Percentiles rank a stretch among this genome's conserved stretches.
phyloP scores from a whole-genome alignment of 169 alveolate species.

The Toxoplasma gondii region DNA sequence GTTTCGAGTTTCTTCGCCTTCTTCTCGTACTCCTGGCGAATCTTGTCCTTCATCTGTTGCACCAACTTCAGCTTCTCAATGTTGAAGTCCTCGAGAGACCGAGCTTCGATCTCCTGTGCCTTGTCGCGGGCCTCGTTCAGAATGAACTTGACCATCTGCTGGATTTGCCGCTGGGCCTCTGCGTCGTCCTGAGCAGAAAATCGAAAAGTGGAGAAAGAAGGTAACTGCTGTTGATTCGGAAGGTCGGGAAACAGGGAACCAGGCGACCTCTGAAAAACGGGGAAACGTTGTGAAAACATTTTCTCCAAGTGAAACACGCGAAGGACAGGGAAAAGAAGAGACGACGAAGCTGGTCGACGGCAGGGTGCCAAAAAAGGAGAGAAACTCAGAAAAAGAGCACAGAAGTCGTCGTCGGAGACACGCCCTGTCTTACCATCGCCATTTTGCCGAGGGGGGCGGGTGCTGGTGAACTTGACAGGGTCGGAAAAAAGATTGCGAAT shows the following conservation, averaged over 20 bases:
- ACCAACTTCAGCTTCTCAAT: constrained; percentile 90
- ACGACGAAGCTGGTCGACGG: not conserved
- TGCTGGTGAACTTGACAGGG: not conserved
- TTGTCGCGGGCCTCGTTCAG: constrained; percentile 94
- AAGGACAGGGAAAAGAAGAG: not conserved
- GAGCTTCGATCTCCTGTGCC: constrained; percentile 93
- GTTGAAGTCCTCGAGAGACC: constrained; percentile 92
- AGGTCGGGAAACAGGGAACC: no score
- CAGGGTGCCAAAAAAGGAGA: not conserved
- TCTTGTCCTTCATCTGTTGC: constrained; percentile 90
- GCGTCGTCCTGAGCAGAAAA: constrained; percentile 82
- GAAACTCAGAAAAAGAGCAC: not conserved
- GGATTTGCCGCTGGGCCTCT: constrained; percentile 92
- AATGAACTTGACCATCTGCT: constrained; percentile 94
- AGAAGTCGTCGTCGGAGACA: not conserved
- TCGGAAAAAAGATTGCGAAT: not conserved
- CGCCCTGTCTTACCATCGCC: not conserved
- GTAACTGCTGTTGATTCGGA: no score
- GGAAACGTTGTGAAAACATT: no score
- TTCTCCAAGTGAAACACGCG: no score
- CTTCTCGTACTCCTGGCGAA: constrained; percentile 79
- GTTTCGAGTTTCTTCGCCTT: constrained; percentile 83
- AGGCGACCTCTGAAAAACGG: no score
- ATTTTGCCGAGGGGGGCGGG: not conserved
- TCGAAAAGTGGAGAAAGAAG: no score